Percentiles rank a stretch among this genome's conserved stretches.
Conservation (phyloP, 164 flowering plant genomes). For the Vitis cinerea region DNA sequence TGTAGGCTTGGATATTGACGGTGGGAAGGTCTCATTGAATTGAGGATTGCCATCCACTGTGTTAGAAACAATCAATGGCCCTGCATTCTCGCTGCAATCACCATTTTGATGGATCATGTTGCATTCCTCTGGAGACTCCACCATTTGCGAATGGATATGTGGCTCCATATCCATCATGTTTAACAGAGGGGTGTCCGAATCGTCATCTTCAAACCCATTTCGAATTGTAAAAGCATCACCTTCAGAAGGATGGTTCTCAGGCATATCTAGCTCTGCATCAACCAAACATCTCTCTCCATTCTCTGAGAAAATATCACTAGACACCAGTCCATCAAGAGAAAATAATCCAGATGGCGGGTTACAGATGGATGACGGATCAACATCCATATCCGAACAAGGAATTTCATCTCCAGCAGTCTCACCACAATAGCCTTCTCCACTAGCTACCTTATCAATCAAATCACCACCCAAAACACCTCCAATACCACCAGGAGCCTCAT, state of each 20-base stretch:
- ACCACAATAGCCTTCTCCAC: slow-evolving; percentile 15
- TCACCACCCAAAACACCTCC: slow-evolving; percentile 16
- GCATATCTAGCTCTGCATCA: neutral
- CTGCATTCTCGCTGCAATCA: slow-evolving; percentile 2
- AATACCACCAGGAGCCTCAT: slow-evolving; percentile 8
- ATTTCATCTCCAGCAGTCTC: slow-evolving; percentile 17
- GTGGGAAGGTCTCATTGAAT: slow-evolving; percentile 2
- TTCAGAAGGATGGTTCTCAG: slow-evolving; percentile 13
- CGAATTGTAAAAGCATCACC: slow-evolving; percentile 2
- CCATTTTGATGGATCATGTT: slow-evolving; percentile 11
- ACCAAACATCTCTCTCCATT: slow-evolving; percentile 11
- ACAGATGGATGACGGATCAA: slow-evolving; percentile 33
- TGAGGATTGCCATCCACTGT: neutral
- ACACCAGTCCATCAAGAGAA: slow-evolving; percentile 20
- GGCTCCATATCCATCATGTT: slow-evolving; percentile 14
- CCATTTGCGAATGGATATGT: neutral
- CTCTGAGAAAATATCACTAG: slow-evolving; percentile 10
- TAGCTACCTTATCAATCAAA: slow-evolving; percentile 6
- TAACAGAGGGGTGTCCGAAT: neutral
- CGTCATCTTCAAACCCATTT: slow-evolving; percentile 6
- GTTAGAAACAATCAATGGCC: neutral
- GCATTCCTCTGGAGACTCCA: slow-evolving; percentile 11
- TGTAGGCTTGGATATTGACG: neutral
- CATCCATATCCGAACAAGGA: slow-evolving; percentile 34
- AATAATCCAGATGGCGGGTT: slow-evolving; percentile 22